A percentile compares a stretch with the other conserved stretches of the same genome.
Evolutionary conservation across 495 filamentous ascomycete species (phyloP).

Genomic region (Recurvomyces mirabilis): DNA sequence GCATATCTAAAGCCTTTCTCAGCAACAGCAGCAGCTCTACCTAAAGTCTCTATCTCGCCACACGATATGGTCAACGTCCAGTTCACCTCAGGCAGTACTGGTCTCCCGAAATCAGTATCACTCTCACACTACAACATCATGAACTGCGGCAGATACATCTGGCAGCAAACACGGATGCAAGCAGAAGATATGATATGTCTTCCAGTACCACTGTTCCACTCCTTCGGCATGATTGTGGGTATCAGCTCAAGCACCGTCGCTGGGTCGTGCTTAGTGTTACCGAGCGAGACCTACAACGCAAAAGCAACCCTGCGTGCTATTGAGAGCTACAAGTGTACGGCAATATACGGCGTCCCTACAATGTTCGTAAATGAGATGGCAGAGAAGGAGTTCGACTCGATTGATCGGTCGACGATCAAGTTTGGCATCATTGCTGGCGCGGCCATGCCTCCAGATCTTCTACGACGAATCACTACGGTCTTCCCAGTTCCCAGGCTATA

Average conservation of each 20-base stretch:
- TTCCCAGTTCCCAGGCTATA: conserved; percentile 16
- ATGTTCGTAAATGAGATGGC: conserved; percentile 22
- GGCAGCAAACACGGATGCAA: conserved; percentile 17
- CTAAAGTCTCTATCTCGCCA: conserved; percentile 11
- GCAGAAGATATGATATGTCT: conserved; percentile 15
- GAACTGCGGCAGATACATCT: conserved; percentile 18
- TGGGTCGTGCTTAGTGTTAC: conserved; percentile 14
- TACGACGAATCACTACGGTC: conserved; percentile 12
- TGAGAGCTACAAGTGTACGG: conserved; percentile 18
- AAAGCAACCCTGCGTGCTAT: conserved; percentile 14
- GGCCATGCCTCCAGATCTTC: conserved; percentile 17
- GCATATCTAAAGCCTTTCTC: conserved; percentile 7
- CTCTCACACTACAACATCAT: conserved; percentile 22
- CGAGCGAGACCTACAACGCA: conserved; percentile 12
- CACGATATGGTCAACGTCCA: conserved; percentile 21
- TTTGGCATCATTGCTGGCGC: conserved; percentile 19
- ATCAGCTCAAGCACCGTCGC: conserved; percentile 18
- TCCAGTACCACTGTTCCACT: conserved; percentile 19
- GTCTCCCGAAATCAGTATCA: conserved; percentile 18
- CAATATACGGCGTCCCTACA: conserved; percentile 18
- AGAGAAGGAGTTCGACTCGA: conserved; percentile 11
- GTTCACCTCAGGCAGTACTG: conserved; percentile 15
- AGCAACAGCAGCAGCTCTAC: background rate
- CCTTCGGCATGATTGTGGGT: conserved; percentile 20
- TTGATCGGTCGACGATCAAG: conserved; percentile 15